Conservation (phyloP, 2,329 filamentous ascomycete species). For the Arthrobotrys iridis region DNA sequence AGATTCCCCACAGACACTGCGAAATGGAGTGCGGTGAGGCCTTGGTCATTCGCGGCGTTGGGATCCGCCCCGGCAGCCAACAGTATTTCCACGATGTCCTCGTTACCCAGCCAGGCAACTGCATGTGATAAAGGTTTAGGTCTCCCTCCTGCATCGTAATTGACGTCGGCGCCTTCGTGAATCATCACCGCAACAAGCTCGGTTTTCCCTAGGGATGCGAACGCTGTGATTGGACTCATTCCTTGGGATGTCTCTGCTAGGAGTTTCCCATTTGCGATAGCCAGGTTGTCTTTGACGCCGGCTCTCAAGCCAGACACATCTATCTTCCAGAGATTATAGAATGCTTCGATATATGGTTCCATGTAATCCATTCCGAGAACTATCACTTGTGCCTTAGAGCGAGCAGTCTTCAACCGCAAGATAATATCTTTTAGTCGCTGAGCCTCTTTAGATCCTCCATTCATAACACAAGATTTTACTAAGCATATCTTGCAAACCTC, state of each 20-base stretch:
- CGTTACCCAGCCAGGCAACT: slow-evolving; percentile 54
- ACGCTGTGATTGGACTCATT: slow-evolving; percentile 6
- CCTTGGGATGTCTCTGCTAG: slow-evolving; percentile 11
- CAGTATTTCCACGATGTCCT: slow-evolving; percentile 60
- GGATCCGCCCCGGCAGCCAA: slow-evolving; percentile 61
- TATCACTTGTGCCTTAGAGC: slow-evolving; percentile 24
- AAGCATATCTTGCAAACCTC: slow-evolving; percentile 22
- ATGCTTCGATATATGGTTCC: slow-evolving; percentile 37
- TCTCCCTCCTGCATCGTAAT: slow-evolving; percentile 9
- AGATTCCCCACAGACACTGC: slow-evolving; percentile 54
- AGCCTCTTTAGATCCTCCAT: slow-evolving; percentile 37
- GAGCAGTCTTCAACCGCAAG: slow-evolving; percentile 27
- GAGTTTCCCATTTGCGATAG: slow-evolving; percentile 20
- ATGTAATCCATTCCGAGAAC: slow-evolving; percentile 34
- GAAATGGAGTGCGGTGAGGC: slow-evolving; percentile 52
- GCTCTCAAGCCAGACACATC: neutral
- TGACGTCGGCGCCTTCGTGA: slow-evolving; percentile 54
- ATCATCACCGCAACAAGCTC: slow-evolving; percentile 56
- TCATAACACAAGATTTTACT: slow-evolving; percentile 27
- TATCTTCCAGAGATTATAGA: slow-evolving; percentile 38
- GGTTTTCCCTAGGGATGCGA: slow-evolving; percentile 45
- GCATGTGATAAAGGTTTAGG: slow-evolving; percentile 55
- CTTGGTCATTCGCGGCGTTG: slow-evolving; percentile 60
- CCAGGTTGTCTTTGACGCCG: slow-evolving; percentile 22
- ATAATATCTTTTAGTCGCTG: slow-evolving; percentile 23